Base-by-base conservation (phyloP, 2,329 filamentous ascomycete genomes). In the Calonectria pauciramosa region DNA sequence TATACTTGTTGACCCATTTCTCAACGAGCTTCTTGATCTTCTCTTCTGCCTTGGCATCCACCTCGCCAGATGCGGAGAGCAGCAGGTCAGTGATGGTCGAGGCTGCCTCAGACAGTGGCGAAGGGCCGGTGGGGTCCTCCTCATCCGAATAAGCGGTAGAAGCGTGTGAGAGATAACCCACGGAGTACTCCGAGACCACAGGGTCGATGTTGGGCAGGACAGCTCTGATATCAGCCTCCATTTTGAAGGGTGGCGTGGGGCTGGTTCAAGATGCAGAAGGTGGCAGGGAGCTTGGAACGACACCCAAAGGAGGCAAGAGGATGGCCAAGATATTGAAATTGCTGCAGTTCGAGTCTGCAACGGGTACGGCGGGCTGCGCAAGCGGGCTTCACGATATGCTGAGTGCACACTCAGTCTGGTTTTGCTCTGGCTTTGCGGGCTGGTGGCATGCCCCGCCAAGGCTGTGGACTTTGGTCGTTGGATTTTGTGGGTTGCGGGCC, bases 151-250 rank as follows among this genome's bases (percentile, higher is more conserved):
- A 98, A 67, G 94, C 90, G 78, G 93, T 96, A 63, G 96, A 97
- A 64, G 97, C 97, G 89, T 99, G 96, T 82, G 93, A 96, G 80
- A 99, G 90, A 84, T 99, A 99, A 72, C 97, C 97, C 78, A 95
- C 95, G 54, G 96, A 97, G 86, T 98, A 98, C 86, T 98, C 95
- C 64, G 95, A 96, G 79, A 98, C 89, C 76, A 98, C 90, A 73
- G 94, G 95, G 86, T 98, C 96, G 80, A 98, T 95, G 83, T 94
- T 94, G 76, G 96, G 96, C 80, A 98, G 91, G 80, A 95, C 92
- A 75, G 93, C 89, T 87, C 94, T 94, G 84, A 98, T 95, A 87
- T 98, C 95, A 82, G 94, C 90, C 86, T 98, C 96, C 96, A 98
- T 98, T 77, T 75, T 86, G 63, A 65, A n/a, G 60, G 23, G 71